Percentiles rank a stretch among this genome's conserved stretches.
Evolutionary conservation across 257 asterid genomes (phyloP).

Genomic region (Eucommia ulmoides): DNA sequence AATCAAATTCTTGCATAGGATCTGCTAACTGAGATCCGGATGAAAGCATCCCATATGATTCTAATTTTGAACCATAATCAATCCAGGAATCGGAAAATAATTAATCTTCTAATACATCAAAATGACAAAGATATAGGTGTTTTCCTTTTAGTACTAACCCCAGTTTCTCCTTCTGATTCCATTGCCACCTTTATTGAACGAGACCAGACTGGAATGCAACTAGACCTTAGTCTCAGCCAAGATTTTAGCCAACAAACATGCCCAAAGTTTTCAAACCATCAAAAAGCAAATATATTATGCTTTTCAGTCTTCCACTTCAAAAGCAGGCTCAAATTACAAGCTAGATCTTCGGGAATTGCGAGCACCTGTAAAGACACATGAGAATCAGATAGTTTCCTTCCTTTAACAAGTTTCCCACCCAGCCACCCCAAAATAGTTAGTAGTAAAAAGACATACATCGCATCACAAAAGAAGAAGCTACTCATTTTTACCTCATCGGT

Average conservation of each 20-base stretch:
- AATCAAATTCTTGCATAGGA: background rate
- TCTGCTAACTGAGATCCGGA: too few species aligned
- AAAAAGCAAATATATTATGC: constrained; percentile 3
- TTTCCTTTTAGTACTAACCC: constrained; percentile 36
- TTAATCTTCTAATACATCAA: background rate
- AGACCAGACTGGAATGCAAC: constrained; percentile 21
- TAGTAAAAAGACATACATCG: constrained; percentile 2
- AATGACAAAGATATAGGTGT: background rate
- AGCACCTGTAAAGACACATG: background rate
- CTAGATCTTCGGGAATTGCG: background rate
- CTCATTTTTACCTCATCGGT: too few species aligned
- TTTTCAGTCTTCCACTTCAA: background rate
- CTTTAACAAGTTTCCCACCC: background rate
- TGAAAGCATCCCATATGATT: background rate
- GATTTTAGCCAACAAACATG: constrained; percentile 25
- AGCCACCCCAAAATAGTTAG: background rate
- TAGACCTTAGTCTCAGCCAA: constrained; percentile 20
- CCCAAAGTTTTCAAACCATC: constrained; percentile 13
- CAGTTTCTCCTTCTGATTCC: constrained; percentile 74
- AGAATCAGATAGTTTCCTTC: background rate
- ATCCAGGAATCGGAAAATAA: background rate
- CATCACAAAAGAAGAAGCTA: too few species aligned
- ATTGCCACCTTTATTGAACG: constrained; percentile 24
- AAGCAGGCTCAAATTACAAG: background rate
- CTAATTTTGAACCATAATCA: background rate